phyloP scores from a whole-genome alignment of 2,329 filamentous ascomycete genomes.

The Beauveria sp. region DNA sequence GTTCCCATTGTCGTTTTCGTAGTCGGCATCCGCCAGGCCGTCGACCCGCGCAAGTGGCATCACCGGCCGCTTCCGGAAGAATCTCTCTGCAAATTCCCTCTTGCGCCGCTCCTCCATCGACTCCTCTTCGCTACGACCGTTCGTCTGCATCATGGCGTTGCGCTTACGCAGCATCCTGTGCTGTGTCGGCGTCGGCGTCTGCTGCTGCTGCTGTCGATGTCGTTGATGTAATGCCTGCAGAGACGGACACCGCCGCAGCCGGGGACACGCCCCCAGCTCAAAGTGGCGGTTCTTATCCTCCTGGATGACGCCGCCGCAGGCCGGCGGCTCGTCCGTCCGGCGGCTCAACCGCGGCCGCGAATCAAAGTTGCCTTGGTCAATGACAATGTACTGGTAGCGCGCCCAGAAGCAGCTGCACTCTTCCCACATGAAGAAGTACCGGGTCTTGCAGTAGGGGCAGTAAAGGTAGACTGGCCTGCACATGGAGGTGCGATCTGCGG shows the following conservation, averaged over 20 bases:
- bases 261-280: neutral
- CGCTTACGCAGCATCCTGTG: neutral
- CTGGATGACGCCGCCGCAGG: neutral
- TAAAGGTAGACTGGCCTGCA: neutral
- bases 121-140: neutral
- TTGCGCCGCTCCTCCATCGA: neutral
- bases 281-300: neutral
- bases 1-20: neutral
- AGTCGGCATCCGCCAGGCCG: neutral
- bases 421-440: constrained; percentile 7
- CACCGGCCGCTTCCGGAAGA: neutral
- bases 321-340: neutral
- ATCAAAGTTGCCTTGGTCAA: neutral
- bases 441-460: neutral
- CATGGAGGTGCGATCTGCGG: neutral
- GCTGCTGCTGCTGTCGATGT: neutral
- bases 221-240: neutral
- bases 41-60: neutral
- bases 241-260: neutral
- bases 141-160: neutral
- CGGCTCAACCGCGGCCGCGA: neutral
- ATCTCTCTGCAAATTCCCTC: neutral
- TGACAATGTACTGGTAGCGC: constrained; percentile 7
- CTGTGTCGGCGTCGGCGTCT: too few relatives aligned
- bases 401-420: constrained; percentile 1